These are phyloP conservation scores for Plectranthus barbatus DNA, from an alignment of 257 asterid species.

Conservation along the genomic window DNA sequence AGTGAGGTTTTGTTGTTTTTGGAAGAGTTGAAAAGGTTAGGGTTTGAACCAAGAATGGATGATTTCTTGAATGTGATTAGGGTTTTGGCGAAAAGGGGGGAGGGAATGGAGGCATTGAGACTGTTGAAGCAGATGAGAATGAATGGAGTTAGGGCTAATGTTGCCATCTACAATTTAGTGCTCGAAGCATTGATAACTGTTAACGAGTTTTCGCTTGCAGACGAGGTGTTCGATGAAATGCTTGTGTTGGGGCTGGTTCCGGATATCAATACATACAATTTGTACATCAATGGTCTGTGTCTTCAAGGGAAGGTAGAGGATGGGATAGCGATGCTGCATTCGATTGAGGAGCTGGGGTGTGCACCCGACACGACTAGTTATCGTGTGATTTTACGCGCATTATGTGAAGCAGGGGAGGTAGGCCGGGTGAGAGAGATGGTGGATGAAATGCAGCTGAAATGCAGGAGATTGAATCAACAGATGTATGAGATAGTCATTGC, in stretches of 20 bases:
- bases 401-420: conserved; percentile 33
- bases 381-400: conserved; percentile 19
- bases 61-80: conserved; percentile 50
- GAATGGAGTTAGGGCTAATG: conserved; percentile 33
- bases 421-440: conserved; percentile 26
- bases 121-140: conserved; percentile 46
- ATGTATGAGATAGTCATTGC: conserved; percentile 25
- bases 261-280: conserved; percentile 51
- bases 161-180: conserved; percentile 46
- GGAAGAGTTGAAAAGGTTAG: conserved; percentile 35
- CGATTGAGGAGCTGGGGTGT: conserved; percentile 63
- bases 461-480: conserved; percentile 21
- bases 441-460: conserved; percentile 29
- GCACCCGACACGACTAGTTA: conserved; percentile 43
- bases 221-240: conserved; percentile 75
- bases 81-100: conserved; percentile 30
- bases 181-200: conserved; percentile 38
- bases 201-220: conserved; percentile 35
- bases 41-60: conserved; percentile 34
- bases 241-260: conserved; percentile 62
- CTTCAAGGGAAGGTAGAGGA: conserved; percentile 48
- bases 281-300: conserved; percentile 47
- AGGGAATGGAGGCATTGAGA: conserved; percentile 31
- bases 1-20: conserved; percentile 34
- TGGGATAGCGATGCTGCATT: conserved; percentile 37